Evolutionary conservation across 306 rosid genomes (phyloP).

Genomic region (Gleditsia sinensis): DNA sequence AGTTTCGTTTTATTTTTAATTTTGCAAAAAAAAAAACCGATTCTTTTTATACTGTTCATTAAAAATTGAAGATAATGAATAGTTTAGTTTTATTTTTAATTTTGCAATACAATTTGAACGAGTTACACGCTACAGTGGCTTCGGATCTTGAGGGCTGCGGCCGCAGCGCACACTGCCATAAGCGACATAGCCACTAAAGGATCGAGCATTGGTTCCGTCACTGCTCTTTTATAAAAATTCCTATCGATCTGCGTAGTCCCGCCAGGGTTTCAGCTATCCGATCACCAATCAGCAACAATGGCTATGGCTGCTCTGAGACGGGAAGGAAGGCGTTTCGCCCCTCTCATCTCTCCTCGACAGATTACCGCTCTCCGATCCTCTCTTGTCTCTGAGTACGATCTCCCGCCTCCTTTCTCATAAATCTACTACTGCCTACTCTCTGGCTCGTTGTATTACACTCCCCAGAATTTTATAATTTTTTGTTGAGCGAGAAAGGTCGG

Average conservation of each 20-base stretch:
- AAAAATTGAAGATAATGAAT: too few relatives aligned
- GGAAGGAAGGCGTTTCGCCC: constrained; percentile 83
- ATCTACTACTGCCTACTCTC: neutral
- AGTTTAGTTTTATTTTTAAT: too few relatives aligned
- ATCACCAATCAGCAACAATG: constrained; percentile 54
- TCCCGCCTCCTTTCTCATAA: neutral
- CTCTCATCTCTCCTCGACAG: constrained; percentile 63
- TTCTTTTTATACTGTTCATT: too few relatives aligned
- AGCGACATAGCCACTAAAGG: neutral
- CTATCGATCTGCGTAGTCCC: neutral
- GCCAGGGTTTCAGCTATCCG: constrained; percentile 49
- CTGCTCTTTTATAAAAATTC: neutral
- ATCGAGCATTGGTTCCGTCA: neutral
- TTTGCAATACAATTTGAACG: too few relatives aligned
- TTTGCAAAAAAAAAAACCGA: too few relatives aligned
- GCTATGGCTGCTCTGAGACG: constrained; percentile 94
- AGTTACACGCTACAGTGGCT: too few relatives aligned
- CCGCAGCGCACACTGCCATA: neutral
- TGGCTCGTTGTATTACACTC: neutral
- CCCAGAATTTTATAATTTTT: neutral
- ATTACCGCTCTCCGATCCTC: constrained; percentile 38
- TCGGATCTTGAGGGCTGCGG: neutral
- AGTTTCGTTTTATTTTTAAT: too few relatives aligned
- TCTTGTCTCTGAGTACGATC: constrained; percentile 37
- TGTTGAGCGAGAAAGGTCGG: neutral